Percentiles rank a stretch among this genome's conserved stretches.
These are phyloP conservation scores for Blastomyces parvus DNA, from an alignment of 2,329 filamentous ascomycete genomes.

Conservation along the genomic window DNA sequence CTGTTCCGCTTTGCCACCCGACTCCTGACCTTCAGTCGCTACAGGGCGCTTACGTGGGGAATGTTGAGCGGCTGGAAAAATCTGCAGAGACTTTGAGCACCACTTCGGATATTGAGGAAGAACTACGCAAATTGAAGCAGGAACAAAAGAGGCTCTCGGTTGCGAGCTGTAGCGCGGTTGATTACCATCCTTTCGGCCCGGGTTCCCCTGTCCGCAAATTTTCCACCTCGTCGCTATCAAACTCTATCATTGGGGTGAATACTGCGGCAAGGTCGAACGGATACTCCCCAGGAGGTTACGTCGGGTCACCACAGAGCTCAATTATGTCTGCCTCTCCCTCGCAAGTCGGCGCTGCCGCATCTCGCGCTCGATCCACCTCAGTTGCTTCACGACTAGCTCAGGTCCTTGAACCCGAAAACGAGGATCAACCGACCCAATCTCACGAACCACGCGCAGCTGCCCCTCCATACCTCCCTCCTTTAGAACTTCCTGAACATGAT, in stretches of 20 bases:
- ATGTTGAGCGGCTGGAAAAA: conserved; percentile 42
- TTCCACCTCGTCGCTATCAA: conserved; percentile 34
- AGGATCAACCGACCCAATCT: conserved; percentile 21
- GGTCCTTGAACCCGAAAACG: conserved; percentile 33
- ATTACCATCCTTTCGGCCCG: conserved; percentile 7
- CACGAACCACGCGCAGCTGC: conserved; percentile 15
- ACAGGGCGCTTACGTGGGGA: conserved; percentile 42
- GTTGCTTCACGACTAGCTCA: conserved; percentile 30
- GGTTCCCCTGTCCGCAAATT: conserved; percentile 21
- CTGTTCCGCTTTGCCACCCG: conserved; percentile 39
- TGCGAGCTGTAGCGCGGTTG: conserved; percentile 9
- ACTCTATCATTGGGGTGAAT: conserved; percentile 32
- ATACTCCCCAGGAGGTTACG: conserved; percentile 31
- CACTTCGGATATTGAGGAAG: conserved; percentile 38
- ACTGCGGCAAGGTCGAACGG: conserved; percentile 30
- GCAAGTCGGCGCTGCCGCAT: conserved; percentile 18
- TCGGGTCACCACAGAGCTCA: conserved; percentile 36
- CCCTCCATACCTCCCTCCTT: conserved; percentile 17
- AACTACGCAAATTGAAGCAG: conserved; percentile 38
- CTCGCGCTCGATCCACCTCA: conserved; percentile 29
- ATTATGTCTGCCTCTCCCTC: conserved; percentile 28
- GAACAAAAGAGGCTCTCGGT: conserved; percentile 37
- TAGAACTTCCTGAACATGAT: conserved; percentile 11
- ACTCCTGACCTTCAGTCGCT: conserved; percentile 42
- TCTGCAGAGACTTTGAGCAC: conserved; percentile 41